Base-by-base conservation (phyloP, 140 eudicot species). In the Cichorium intybus region DNA sequence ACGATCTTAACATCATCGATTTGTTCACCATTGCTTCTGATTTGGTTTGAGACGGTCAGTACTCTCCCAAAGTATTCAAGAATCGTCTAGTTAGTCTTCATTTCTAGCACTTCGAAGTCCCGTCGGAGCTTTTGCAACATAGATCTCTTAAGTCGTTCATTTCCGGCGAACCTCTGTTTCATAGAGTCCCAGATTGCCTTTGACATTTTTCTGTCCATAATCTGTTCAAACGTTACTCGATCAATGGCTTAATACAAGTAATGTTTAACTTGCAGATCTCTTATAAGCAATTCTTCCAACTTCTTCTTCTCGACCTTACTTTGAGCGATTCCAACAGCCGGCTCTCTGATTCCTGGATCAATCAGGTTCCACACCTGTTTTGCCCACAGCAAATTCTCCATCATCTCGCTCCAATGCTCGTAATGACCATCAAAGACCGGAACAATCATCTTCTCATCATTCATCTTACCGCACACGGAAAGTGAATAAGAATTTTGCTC, bases 11-110 rank as follows among this genome's bases (percentile, higher is more conserved):
- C 21, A 4, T 60, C 66, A 5, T 12, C 7, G 9, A 34, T 15
- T 3, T 4, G 9, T 24, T 60, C 48, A 20, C 66, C 63, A 29
- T 57, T 57, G 45, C 63, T 57, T 18, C 41, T 57, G 11, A 57
- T 57, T 2, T 57, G 16, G 24, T 57, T 57, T 0, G 63, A 27
- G 0, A 57, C 24, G 5, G 41, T 29, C 43, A 52, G 7, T 4
- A 43, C 50, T 15, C 50, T 43, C 2, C 50, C 50, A 15, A 43
- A 43, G 12, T 43, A 43, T 0, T 52, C 58, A 1, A 10, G 6
- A 3, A 52, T 52, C 2, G 58, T 16, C 10, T 52, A 31, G 31
- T 22, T 10, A 5, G 1, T 52, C n/a, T 52, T 52, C 58, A 52
- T 52, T 5, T 22, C 29, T 0, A 52, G 50, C 1, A 43, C 18